Evolutionary conservation across 2,329 filamentous ascomycete species (phyloP), one percentile per base, ranked within the genome.

Genomic region (Aaosphaeria pasadenensis): DNA sequence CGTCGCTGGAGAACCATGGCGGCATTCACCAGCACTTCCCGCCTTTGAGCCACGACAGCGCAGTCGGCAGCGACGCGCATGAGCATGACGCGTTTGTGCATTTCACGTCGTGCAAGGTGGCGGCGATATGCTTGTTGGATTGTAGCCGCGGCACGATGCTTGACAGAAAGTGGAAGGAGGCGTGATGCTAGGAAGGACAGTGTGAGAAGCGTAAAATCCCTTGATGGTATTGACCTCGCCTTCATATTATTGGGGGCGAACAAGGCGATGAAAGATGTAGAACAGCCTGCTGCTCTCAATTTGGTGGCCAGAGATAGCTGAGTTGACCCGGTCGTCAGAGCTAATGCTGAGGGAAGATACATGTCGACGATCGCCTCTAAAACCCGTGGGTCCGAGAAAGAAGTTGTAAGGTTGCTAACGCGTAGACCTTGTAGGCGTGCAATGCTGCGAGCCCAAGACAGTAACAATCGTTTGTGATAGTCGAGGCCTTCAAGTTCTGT

Each of bases 161-260:
- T 68, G 47, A 72, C 72, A 1, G 75, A 74, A 5, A 80, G 71
- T 0, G 77, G 74, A 4, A 85, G 69, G 1, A 85, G 68, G 38
- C 82, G 75, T 4, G 79, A 82, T 39, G 80, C 81, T 5, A 86
- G 74, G 60, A 84, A 84, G 4, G 81, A 74, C 6, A 86, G 75
- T 3, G 78, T 75, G 2, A 79, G 76, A 29, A 83, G 61, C 0
- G 79, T 81, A 52, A 82, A 83, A 54, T 79, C 75, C 29, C 70
- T 70, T 47, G 78, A 76, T 9, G 81, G 79, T 28, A 84, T 74
- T 29, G 71, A 67, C 4, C 54, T 57, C 11, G 56, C 43, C 5
- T 54, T 50, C 6, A 43, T 47, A 17, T 62, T 60, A 6, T 56
- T 52, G 5, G 62, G 51, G 5, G 60, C 57, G 52, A 77, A 75